A percentile compares a stretch with the other conserved stretches of the same genome.
These are phyloP conservation scores for Penicillium sp. DNA, from an alignment of 2,329 filamentous ascomycete species.

Conservation along the genomic window DNA sequence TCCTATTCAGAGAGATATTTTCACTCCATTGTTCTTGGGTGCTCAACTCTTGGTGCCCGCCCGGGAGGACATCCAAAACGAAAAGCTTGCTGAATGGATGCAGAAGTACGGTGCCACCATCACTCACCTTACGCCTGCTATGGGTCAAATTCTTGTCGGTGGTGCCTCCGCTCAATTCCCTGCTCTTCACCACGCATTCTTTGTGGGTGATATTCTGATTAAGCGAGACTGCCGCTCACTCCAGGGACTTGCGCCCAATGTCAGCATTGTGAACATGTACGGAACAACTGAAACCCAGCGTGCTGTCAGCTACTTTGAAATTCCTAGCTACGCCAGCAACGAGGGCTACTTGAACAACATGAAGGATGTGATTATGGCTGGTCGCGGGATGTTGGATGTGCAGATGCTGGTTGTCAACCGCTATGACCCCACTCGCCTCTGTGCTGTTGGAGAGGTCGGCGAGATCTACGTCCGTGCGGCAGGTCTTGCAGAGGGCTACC, in stretches of 20 bases:
- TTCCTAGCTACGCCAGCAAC: conserved; percentile 65
- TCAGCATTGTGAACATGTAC: conserved; percentile 79
- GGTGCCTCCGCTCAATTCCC: conserved; percentile 77
- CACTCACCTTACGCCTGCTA: conserved; percentile 89
- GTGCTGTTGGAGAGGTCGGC: conserved; percentile 76
- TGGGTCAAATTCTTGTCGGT: conserved; percentile 93
- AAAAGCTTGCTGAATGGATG: conserved; percentile 88
- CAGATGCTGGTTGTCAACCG: conserved; percentile 82
- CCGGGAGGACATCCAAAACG: conserved; percentile 80
- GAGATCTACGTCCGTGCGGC: conserved; percentile 81
- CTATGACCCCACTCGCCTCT: conserved; percentile 65
- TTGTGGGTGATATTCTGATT: conserved; percentile 86
- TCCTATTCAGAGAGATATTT: conserved; percentile 68
- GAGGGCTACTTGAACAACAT: conserved; percentile 63
- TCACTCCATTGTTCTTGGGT: conserved; percentile 85
- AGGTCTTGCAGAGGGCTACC: conserved; percentile 80
- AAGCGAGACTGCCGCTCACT: conserved; percentile 76
- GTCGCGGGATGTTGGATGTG: conserved; percentile 82
- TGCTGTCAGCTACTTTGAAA: conserved; percentile 78
- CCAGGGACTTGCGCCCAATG: conserved; percentile 73
- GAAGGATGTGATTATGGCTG: conserved; percentile 77
- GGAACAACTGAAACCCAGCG: conserved; percentile 84
- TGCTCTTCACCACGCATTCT: conserved; percentile 75
- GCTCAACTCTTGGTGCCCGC: conserved; percentile 76
- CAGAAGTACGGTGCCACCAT: conserved; percentile 70